Percentiles rank a stretch among this genome's conserved stretches.
These are phyloP conservation scores for Penicillium sp. DNA, from an alignment of 2,329 filamentous ascomycete species.

Conservation along the genomic window DNA sequence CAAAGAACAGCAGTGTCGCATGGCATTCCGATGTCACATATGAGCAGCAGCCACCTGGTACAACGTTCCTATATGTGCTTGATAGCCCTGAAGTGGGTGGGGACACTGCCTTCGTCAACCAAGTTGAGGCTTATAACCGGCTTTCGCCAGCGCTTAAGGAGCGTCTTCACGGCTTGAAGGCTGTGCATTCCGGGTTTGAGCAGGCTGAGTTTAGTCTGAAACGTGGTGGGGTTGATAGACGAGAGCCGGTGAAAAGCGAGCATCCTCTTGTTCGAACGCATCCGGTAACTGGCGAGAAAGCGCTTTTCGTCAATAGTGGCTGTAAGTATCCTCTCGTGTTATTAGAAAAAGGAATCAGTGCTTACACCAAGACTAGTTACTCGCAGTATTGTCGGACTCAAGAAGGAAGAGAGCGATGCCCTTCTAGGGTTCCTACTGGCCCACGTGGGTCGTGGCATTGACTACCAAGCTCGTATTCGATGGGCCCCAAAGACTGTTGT, in stretches of 20 bases:
- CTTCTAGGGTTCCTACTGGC: conserved; percentile 32
- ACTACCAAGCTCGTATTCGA: conserved; percentile 28
- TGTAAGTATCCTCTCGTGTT: conserved; percentile 13
- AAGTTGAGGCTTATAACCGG: conserved; percentile 74
- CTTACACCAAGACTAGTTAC: conserved; percentile 34
- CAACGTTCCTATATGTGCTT: conserved; percentile 81
- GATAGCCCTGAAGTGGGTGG: conserved; percentile 75
- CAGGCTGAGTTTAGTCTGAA: conserved; percentile 67
- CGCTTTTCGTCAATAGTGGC: conserved; percentile 41
- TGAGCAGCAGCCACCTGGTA: conserved; percentile 83
- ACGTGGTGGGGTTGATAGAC: conserved; percentile 66
- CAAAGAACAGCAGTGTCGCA: conserved; percentile 71
- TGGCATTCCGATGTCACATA: conserved; percentile 89
- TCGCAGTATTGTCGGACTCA: conserved; percentile 44
- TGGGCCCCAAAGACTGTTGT: conserved; percentile 31
- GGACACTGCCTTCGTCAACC: conserved; percentile 77
- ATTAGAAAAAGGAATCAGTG: not conserved
- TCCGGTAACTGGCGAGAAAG: conserved; percentile 35
- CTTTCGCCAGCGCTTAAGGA: conserved; percentile 74
- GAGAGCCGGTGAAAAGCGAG: conserved; percentile 69
- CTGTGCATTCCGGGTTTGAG: conserved; percentile 76
- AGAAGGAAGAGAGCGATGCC: conserved; percentile 44
- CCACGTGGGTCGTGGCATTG: conserved; percentile 24
- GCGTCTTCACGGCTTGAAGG: conserved; percentile 74
- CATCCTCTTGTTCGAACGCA: conserved; percentile 66